Conservation (phyloP, 176 grass and related monocot genomes). For the Guadua angustifolia region DNA sequence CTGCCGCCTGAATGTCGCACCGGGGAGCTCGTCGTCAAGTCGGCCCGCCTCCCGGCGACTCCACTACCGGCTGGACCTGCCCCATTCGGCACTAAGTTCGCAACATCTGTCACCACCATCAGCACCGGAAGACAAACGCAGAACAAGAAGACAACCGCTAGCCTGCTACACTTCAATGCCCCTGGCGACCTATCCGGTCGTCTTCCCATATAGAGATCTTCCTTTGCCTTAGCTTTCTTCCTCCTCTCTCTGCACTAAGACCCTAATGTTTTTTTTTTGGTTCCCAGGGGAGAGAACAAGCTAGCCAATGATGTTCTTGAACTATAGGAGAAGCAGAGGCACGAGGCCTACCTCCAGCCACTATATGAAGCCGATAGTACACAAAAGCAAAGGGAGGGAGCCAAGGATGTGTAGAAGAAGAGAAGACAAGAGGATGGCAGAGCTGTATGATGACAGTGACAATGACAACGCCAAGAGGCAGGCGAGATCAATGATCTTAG, state of each 20-base stretch:
- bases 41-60: not conserved
- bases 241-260: not conserved
- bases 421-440: not conserved
- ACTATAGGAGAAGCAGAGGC: constrained; percentile 25
- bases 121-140: constrained; percentile 45
- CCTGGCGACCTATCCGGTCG: constrained; percentile 30
- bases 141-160: constrained; percentile 30
- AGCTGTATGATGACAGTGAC: constrained; percentile 35
- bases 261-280: not conserved
- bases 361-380: constrained; percentile 37
- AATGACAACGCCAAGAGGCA: not conserved
- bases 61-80: not conserved
- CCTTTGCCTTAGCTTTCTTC: not conserved
- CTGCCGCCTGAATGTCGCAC: not conserved
- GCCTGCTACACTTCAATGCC: constrained; percentile 42
- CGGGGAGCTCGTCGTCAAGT: constrained; percentile 1
- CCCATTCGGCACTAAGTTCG: not conserved
- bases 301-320: not conserved
- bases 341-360: not conserved
- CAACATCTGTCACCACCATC: constrained; percentile 22
- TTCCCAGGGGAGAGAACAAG: not conserved
- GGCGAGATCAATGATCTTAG: not conserved
- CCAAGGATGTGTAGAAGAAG: not conserved
- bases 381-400: constrained; percentile 32
- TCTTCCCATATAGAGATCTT: constrained; percentile 46